Conservation (phyloP, 768 basidiomycete genomes). For the Rhodotorula taiwanensis region DNA sequence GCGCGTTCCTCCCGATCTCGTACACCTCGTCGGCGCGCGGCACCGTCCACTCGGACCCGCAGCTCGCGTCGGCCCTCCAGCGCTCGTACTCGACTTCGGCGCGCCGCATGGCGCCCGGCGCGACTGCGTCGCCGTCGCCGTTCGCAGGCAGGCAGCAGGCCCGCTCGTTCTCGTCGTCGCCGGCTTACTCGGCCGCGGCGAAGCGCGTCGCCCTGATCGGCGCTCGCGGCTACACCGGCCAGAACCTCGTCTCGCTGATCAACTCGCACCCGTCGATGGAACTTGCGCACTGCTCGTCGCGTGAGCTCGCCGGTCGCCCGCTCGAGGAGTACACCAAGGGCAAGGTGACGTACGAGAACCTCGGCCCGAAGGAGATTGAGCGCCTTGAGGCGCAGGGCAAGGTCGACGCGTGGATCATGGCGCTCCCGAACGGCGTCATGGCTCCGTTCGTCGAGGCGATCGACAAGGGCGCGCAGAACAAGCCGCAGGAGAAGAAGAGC, state of each 20-base stretch:
- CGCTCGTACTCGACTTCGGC: slow-evolving; percentile 46
- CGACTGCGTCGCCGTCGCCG: slow-evolving; percentile 54
- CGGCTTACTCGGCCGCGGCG: slow-evolving; percentile 47
- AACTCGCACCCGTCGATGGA: slow-evolving; percentile 79
- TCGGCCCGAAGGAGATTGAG: slow-evolving; percentile 70
- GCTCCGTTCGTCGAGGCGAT: slow-evolving; percentile 95
- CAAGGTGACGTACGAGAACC: slow-evolving; percentile 66
- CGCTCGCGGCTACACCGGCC: slow-evolving; percentile 91
- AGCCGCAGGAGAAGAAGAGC: slow-evolving; percentile 53
- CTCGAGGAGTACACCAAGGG: slow-evolving; percentile 75
- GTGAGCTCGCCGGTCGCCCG: slow-evolving; percentile 76
- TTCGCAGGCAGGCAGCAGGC: slow-evolving; percentile 47
- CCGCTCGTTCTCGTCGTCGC: slow-evolving; percentile 39
- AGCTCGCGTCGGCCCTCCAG: slow-evolving; percentile 42
- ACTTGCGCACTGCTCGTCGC: slow-evolving; percentile 92
- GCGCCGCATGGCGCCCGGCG: slow-evolving; percentile 24
- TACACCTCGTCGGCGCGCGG: slow-evolving; percentile 34
- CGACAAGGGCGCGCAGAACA: slow-evolving; percentile 60
- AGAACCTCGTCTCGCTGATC: slow-evolving; percentile 78
- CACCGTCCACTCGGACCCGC: slow-evolving; percentile 20
- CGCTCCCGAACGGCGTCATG: slow-evolving; percentile 92
- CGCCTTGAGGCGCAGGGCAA: slow-evolving; percentile 79
- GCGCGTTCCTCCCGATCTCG: slow-evolving; percentile 77
- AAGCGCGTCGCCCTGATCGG: slow-evolving; percentile 93
- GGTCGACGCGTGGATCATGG: slow-evolving; percentile 98